Conservation (phyloP, 495 filamentous ascomycete genomes). For the Daldinia grandis region DNA sequence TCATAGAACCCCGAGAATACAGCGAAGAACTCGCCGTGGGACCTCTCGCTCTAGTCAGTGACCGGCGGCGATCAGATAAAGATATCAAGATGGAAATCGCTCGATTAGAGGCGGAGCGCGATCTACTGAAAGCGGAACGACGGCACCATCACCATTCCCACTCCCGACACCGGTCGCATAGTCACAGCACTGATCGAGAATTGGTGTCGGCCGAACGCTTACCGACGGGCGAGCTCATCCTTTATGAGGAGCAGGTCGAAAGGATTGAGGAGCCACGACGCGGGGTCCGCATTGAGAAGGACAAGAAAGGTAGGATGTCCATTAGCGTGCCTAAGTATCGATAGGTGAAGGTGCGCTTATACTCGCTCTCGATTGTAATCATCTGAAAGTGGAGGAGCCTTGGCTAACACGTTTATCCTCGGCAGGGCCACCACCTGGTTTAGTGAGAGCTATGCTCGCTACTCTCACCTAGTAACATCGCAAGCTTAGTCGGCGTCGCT, state of each 20-base stretch:
- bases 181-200: conserved; percentile 52
- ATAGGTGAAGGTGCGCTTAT: conserved; percentile 54
- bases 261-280: conserved; percentile 59
- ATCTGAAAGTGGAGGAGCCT: background rate
- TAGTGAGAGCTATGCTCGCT: conserved; percentile 78
- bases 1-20: conserved; percentile 52
- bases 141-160: conserved; percentile 39
- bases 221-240: conserved; percentile 60
- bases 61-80: conserved; percentile 54
- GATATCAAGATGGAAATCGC: conserved; percentile 68
- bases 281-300: conserved; percentile 76
- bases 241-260: conserved; percentile 64
- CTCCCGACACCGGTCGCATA: conserved; percentile 38
- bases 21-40: conserved; percentile 60
- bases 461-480: conserved; percentile 68
- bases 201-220: conserved; percentile 58
- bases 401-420: conserved; percentile 33
- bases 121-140: conserved; percentile 42
- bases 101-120: conserved; percentile 58
- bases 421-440: conserved; percentile 63
- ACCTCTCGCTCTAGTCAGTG: conserved; percentile 63
- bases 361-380: conserved; percentile 15
- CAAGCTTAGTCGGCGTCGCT: background rate
- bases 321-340: conserved; percentile 67
- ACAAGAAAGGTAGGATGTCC: conserved; percentile 86